These are phyloP conservation scores for Brassica rapa DNA, from an alignment of 345 rosid genomes.

Conservation along the genomic window DNA sequence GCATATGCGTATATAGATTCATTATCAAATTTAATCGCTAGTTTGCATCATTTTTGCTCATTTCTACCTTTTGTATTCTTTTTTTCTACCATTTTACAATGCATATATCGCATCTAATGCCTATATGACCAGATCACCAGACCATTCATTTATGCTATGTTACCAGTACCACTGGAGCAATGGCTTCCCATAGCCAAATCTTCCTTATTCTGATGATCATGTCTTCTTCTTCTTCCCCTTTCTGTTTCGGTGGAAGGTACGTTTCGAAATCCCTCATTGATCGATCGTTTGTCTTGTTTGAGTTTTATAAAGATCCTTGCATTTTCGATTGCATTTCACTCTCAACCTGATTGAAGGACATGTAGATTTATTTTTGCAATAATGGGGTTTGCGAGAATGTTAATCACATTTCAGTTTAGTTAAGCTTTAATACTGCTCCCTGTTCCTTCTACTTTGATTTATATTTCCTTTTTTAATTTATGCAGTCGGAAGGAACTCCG, in stretches of 20 bases:
- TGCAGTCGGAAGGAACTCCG: slow-evolving; percentile 73
- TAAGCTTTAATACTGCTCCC: background rate
- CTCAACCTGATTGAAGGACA: background rate
- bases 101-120: background rate
- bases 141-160: background rate
- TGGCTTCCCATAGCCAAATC: slow-evolving; percentile 30
- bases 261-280: background rate
- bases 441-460: background rate
- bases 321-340: background rate
- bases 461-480: background rate
- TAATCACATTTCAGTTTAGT: background rate
- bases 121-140: background rate
- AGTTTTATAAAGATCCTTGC: background rate
- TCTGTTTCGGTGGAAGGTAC: slow-evolving; percentile 16
- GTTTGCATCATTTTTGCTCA: background rate
- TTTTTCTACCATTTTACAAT: background rate
- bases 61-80: background rate
- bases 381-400: background rate
- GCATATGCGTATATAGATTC: background rate
- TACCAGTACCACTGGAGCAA: slow-evolving; percentile 4
- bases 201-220: slow-evolving; percentile 20
- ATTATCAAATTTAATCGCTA: background rate
- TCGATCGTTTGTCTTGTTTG: background rate
- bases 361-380: background rate
- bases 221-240: slow-evolving; percentile 22